Conservation (phyloP, 106 monocot species). For the Apostasia ramifera region DNA sequence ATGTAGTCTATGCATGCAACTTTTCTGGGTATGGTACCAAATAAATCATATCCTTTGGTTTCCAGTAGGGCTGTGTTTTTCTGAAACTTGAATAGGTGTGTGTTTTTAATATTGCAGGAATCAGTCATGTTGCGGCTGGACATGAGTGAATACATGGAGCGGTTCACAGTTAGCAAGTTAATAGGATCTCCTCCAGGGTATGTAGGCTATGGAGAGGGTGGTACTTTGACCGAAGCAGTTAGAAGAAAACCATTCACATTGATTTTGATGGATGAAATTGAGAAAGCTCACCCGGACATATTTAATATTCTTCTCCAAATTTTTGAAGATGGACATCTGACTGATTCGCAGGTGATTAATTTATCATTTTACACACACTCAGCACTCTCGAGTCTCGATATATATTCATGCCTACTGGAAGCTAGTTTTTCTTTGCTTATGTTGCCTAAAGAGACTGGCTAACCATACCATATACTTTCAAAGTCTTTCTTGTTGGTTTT, state of each 20-base stretch:
- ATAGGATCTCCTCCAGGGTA: constrained; percentile 87
- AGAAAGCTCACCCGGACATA: constrained; percentile 80
- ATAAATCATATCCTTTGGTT: too few relatives aligned
- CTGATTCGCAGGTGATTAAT: constrained; percentile 58
- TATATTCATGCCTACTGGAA: too few relatives aligned
- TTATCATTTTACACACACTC: background rate
- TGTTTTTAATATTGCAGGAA: constrained; percentile 29
- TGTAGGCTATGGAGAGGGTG: constrained; percentile 77
- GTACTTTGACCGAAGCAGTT: constrained; percentile 76
- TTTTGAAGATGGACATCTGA: constrained; percentile 79
- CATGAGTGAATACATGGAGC: constrained; percentile 87
- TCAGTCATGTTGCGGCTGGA: constrained; percentile 60
- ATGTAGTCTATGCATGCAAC: too few relatives aligned
- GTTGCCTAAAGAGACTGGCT: too few relatives aligned
- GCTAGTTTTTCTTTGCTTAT: too few relatives aligned
- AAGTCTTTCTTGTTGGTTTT: too few relatives aligned
- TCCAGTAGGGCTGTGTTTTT: too few relatives aligned
- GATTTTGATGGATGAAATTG: constrained; percentile 72
- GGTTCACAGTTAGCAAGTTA: constrained; percentile 65
- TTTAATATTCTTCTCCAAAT: constrained; percentile 79
- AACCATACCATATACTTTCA: too few relatives aligned
- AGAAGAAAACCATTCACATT: constrained; percentile 71
- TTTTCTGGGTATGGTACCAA: too few relatives aligned
- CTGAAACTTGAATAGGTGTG: too few relatives aligned
- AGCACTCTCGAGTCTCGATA: too few relatives aligned